Percentiles rank a stretch among this genome's conserved stretches.
Evolutionary conservation across 2,329 filamentous ascomycete species (phyloP).

Genomic region (Pseudogymnoascus sp.): DNA sequence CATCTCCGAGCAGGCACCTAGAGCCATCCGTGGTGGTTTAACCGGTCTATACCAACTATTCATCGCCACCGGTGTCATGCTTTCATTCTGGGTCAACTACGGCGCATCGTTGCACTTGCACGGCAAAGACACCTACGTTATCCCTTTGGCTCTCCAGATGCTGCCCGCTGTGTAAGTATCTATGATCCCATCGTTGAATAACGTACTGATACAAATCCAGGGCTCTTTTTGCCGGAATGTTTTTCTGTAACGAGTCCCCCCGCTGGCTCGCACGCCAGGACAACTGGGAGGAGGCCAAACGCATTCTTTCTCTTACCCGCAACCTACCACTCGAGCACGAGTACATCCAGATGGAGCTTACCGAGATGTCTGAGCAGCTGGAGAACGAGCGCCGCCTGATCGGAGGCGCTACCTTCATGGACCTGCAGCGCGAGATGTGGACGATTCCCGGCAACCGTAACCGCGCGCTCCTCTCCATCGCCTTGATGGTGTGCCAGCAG

Average conservation of each 20-base stretch:
- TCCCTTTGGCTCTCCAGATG: conserved; percentile 57
- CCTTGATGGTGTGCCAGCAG: conserved; percentile 58
- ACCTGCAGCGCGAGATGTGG: conserved; percentile 56
- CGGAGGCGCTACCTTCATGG: conserved; percentile 39
- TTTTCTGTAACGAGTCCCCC: conserved; percentile 52
- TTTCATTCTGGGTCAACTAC: conserved; percentile 46
- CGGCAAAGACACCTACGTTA: conserved; percentile 45
- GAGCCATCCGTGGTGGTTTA: conserved; percentile 43
- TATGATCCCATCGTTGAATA: background rate
- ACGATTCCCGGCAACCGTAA: conserved; percentile 50
- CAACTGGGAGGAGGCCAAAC: conserved; percentile 55
- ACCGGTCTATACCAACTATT: conserved; percentile 45
- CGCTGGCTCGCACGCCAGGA: conserved; percentile 61
- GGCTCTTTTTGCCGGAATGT: conserved; percentile 51
- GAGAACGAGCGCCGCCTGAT: conserved; percentile 43
- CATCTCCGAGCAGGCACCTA: conserved; percentile 42
- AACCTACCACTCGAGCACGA: conserved; percentile 43
- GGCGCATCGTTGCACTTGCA: conserved; percentile 40
- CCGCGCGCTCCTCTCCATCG: conserved; percentile 57
- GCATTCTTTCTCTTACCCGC: conserved; percentile 44
- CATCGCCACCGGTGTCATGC: conserved; percentile 32
- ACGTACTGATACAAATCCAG: background rate
- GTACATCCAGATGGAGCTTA: conserved; percentile 43
- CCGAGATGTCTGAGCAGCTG: conserved; percentile 36
- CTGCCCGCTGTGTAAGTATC: conserved; percentile 46